phyloP scores from a whole-genome alignment of 192 early-diverging fungal species.

The Coemansia javaensis region DNA sequence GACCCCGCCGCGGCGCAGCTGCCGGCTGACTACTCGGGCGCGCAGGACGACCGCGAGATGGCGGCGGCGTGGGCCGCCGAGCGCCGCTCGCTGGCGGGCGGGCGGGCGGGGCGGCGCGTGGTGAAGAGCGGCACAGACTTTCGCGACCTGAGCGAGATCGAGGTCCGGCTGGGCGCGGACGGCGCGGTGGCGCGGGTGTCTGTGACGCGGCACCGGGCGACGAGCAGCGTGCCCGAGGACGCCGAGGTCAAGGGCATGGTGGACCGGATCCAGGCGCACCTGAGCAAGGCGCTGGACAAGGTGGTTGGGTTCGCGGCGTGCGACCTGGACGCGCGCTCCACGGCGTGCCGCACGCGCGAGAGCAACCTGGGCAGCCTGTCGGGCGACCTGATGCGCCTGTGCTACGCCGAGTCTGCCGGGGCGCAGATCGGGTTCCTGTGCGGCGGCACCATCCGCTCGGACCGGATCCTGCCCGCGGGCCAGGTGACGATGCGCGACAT shows the following conservation, averaged over 20 bases:
- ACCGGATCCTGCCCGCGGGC: conserved; percentile 53
- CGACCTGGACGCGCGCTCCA: conserved; percentile 56
- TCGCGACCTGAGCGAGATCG: conserved; percentile 56
- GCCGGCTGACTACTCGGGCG: conserved; percentile 4
- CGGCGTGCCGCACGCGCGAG: conserved; percentile 55
- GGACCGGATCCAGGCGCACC: conserved; percentile 38
- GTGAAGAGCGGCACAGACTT: conserved; percentile 71
- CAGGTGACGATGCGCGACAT: conserved; percentile 57
- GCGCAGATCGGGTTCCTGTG: conserved; percentile 50
- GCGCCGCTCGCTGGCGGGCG: conserved; percentile 7
- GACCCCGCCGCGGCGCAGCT: conserved; percentile 14
- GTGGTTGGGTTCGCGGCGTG: conserved; percentile 54
- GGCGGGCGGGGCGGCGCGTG: conserved; percentile 37
- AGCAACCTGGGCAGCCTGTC: conserved; percentile 60
- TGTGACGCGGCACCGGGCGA: conserved; percentile 51
- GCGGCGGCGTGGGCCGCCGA: conserved; percentile 43
- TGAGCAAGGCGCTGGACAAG: conserved; percentile 52
- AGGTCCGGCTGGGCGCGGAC: conserved; percentile 20
- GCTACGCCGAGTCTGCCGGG: conserved; percentile 38
- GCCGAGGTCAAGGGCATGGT: conserved; percentile 45
- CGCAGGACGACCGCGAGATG: conserved; percentile 24
- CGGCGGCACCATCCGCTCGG: conserved; percentile 64
- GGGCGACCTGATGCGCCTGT: conserved; percentile 59
- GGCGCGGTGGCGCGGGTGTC: conserved; percentile 4
- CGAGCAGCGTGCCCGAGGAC: conserved; percentile 36